phyloP scores from a whole-genome alignment of 352 stramenopile genomes.

The Phytophthora quininea region DNA sequence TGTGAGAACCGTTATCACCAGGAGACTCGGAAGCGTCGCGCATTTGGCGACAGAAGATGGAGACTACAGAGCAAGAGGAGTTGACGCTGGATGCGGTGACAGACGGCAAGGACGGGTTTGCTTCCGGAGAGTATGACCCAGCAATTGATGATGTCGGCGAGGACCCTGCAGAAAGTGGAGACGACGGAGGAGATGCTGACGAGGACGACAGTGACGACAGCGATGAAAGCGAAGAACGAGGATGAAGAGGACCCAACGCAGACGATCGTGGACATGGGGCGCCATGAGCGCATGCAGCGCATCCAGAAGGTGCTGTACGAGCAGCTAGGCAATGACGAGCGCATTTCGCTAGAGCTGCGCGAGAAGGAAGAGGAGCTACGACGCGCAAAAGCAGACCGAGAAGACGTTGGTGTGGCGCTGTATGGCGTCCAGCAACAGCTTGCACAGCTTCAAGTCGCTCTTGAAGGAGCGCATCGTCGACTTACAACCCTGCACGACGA shows the following conservation, averaged over 20 bases:
- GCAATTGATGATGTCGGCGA: constrained; percentile 6
- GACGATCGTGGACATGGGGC: constrained; percentile 84
- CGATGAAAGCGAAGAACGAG: constrained; percentile 61
- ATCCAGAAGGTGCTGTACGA: constrained; percentile 88
- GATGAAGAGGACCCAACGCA: constrained; percentile 71
- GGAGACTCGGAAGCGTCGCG: constrained; percentile 23
- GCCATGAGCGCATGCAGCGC: constrained; percentile 81
- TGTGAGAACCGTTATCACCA: constrained; percentile 33
- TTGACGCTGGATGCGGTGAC: not conserved
- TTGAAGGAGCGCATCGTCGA: constrained; percentile 86
- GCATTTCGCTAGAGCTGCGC: constrained; percentile 71
- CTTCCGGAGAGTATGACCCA: constrained; percentile 3
- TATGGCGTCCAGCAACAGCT: constrained; percentile 96
- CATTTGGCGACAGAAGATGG: not conserved
- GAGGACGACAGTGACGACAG: constrained; percentile 46
- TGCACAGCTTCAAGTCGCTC: constrained; percentile 88
- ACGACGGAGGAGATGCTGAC: constrained; percentile 33
- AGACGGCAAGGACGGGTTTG: constrained; percentile 1
- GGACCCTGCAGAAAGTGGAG: constrained; percentile 5
- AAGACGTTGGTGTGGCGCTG: constrained; percentile 92
- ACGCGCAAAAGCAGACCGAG: constrained; percentile 71
- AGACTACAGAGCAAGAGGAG: not conserved
- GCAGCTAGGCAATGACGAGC: constrained; percentile 78
- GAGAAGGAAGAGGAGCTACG: constrained; percentile 81
- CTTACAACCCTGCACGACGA: constrained; percentile 69